Evolutionary conservation across 371 early-diverging fungal genomes (phyloP), one percentile per base, ranked within the genome.

Genomic region (Mucor saturninus): DNA sequence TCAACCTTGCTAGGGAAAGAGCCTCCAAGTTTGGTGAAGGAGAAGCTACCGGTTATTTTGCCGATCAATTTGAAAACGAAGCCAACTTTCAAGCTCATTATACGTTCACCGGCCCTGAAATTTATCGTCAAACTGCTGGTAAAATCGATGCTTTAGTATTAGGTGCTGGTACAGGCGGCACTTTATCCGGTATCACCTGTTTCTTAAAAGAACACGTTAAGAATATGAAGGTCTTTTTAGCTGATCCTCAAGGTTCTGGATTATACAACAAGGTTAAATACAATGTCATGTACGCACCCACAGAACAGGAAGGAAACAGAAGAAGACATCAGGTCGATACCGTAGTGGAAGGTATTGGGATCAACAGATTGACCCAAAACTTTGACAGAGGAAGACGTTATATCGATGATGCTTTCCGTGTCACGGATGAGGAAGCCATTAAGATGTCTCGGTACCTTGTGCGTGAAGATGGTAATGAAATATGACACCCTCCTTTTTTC

Each of bases 281-380:
- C 73, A 90, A 90, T 56, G 86, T 94, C 63, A 89, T 97, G 92
- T 98, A 93, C 78, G 75, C 95, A 0, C 86, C 90, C 1, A 85
- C 86, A 5, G 96, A 96, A 67, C 85, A 88, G 35, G 98, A 98
- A 75, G 98, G 98, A 4, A 91, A 85, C 6, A 79, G 98, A 14
- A 81, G 83, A 54, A 86, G 98, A 7, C 97, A 98, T 73, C 98
- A 98, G 71, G 93, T 97, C 26, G 98, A 98, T 70, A 92, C 98
- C 10, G 86, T 98, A 9, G 95, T 98, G 0, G 98, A 98, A 74
- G 98, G 98, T 1, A 89, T 98, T 5, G 98, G 98, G 0, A 89
- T 97, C 66, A 98, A 96, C 73, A 85, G 98, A n/a, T 59, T 97
- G 60, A 98, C 98, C 8, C 73, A 80, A 15, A 98, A 97, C 71